These are phyloP conservation scores for Aspergillus indologenus DNA, from an alignment of 495 filamentous ascomycete species.

Conservation along the genomic window DNA sequence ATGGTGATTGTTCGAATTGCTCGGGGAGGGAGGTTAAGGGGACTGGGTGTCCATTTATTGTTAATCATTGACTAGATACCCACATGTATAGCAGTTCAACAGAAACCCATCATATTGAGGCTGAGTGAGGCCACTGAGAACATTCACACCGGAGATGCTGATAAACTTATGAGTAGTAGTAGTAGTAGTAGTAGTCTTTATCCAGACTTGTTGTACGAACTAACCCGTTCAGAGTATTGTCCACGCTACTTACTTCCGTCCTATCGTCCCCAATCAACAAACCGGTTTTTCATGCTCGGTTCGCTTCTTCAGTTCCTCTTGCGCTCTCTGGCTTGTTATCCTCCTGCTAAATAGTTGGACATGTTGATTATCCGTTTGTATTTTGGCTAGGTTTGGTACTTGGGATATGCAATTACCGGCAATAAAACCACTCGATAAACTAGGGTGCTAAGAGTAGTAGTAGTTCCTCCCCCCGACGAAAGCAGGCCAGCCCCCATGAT, in stretches of 20 bases:
- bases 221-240: constrained; percentile 6
- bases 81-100: too few relatives aligned
- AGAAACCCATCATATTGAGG: background rate
- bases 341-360: too few relatives aligned
- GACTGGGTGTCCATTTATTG: too few relatives aligned
- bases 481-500: background rate
- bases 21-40: too few relatives aligned
- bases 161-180: too few relatives aligned
- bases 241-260: background rate
- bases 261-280: constrained; percentile 1
- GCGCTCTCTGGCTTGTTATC: background rate
- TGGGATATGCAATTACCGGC: background rate
- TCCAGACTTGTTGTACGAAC: background rate
- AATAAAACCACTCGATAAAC: background rate
- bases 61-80: too few relatives aligned
- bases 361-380: too few relatives aligned
- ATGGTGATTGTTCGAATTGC: too few relatives aligned
- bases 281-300: constrained; percentile 2
- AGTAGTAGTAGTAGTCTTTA: background rate
- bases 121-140: constrained; percentile 3
- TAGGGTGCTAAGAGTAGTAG: background rate
- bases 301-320: background rate
- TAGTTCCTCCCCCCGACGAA: background rate
- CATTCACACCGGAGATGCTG: background rate
- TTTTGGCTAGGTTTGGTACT: too few relatives aligned